Evolutionary conservation across 2,329 filamentous ascomycete genomes (phyloP), one percentile per base, ranked within the genome.

Genomic region (Aspergillus transmontanensis): DNA sequence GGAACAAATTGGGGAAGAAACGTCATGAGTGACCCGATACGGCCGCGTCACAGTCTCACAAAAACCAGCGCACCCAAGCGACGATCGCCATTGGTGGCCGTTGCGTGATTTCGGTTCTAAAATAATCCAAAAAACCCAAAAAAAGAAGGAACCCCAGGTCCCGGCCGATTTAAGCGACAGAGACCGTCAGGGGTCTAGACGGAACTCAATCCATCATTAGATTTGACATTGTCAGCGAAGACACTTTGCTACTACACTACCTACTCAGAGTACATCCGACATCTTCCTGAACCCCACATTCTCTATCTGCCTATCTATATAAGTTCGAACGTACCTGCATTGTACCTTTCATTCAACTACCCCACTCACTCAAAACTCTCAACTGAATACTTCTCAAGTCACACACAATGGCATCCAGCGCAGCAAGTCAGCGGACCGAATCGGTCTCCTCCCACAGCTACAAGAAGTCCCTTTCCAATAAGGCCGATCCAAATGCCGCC

Each of bases 401-500:
- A 19, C 12, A 16, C 48, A 51, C 21, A 63, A 57, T 54, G 39
- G 43, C 34, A 30, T 55, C 10, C 36, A 43, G 34, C n/a, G 34
- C 16, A 21, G 48, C 28, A 36, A 73, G 69, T 55, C 67, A 72
- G 23, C 67, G 65, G 41, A 66, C 65, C 36, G 69, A 66, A 54
- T 73, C 71, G 4, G 61, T 73, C 34, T 50, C 69, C 26, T 72
- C 69, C n/a, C 62, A 67, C 3, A 65, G 70, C 7, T 39, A 62
- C 60, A 62, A 62, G 45, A 67, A 61, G 6, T 70, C 72, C 19
- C 58, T 93, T 70, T 89, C 91, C 69, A 89, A 85, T 76, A 96
- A 95, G 83, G 90, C 93, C 39, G 93, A 97, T 77, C 93, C 93
- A 39, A 93, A 90, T 66, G 81, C 92, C 77, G 93, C 93, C 67